Percentiles rank a stretch among this genome's conserved stretches.
phyloP scores from a whole-genome alignment of 768 basidiomycete genomes.

The Tephrocybe sp. region DNA sequence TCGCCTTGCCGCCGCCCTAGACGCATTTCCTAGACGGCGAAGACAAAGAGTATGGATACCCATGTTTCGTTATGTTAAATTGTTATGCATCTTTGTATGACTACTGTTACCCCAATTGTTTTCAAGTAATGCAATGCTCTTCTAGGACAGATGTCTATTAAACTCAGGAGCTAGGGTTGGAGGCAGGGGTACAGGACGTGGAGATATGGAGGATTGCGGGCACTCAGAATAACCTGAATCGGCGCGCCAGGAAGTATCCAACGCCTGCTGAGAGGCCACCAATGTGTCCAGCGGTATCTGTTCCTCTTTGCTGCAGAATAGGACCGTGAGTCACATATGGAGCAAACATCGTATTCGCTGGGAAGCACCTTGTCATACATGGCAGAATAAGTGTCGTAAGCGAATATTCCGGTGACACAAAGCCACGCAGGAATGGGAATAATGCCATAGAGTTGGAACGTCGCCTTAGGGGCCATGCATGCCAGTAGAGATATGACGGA shows the following conservation, averaged over 20 bases:
- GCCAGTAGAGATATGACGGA: constrained; percentile 72
- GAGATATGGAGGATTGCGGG: background rate
- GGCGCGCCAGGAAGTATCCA: constrained; percentile 47
- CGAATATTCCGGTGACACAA: constrained; percentile 64
- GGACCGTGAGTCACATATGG: background rate
- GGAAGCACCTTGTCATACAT: constrained; percentile 36
- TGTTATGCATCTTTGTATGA: background rate
- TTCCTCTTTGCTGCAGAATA: constrained; percentile 42
- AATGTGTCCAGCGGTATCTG: constrained; percentile 68
- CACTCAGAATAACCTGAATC: constrained; percentile 32
- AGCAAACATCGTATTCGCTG: background rate
- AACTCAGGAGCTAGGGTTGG: background rate
- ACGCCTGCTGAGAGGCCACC: constrained; percentile 65
- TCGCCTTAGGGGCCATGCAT: constrained; percentile 63
- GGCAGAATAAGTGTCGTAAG: constrained; percentile 55
- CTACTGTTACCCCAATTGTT: background rate
- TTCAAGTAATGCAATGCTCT: constrained; percentile 8
- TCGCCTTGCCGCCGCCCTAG: background rate
- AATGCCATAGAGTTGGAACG: constrained; percentile 72
- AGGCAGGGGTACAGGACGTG: background rate
- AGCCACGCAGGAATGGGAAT: constrained; percentile 82
- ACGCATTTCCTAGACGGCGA: background rate
- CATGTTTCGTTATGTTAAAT: background rate
- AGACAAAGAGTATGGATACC: background rate
- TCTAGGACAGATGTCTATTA: background rate